phyloP scores from a whole-genome alignment of 1,139 yeast genomes.

The Pneumocystis murina region DNA sequence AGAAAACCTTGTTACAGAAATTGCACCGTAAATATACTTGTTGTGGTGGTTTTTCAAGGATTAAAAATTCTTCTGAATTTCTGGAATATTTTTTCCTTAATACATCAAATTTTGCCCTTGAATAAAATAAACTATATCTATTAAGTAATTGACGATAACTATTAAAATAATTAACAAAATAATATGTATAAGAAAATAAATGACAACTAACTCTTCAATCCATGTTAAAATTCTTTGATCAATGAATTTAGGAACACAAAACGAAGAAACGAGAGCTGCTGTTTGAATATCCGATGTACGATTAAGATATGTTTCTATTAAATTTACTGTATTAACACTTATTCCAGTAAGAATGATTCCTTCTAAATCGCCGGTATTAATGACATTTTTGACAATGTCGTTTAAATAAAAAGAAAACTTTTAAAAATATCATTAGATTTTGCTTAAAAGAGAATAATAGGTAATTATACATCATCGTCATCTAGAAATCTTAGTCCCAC shows the following conservation, averaged over 20 bases:
- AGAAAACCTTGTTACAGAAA: conserved; percentile 49
- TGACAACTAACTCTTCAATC: conserved; percentile 31
- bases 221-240: conserved; percentile 53
- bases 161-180: conserved; percentile 5
- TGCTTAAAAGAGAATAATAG: conserved; percentile 4
- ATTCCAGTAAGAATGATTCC: conserved; percentile 83
- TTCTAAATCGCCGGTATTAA: conserved; percentile 69
- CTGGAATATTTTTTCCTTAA: conserved; percentile 51
- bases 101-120: conserved; percentile 75
- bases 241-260: conserved; percentile 74
- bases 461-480: conserved; percentile 42
- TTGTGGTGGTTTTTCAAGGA: conserved; percentile 43
- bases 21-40: conserved; percentile 71
- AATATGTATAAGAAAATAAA: background rate
- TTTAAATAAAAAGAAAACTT: conserved; percentile 45
- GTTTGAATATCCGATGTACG: conserved; percentile 87
- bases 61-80: conserved; percentile 34
- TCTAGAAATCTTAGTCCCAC: conserved; percentile 75
- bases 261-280: conserved; percentile 66
- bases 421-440: background rate
- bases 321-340: conserved; percentile 66
- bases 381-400: conserved; percentile 56
- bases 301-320: conserved; percentile 76
- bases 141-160: conserved; percentile 62
- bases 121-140: conserved; percentile 68